Evolutionary conservation across 371 early-diverging fungal species (phyloP).

Genomic region (Entomophthora muscae): DNA sequence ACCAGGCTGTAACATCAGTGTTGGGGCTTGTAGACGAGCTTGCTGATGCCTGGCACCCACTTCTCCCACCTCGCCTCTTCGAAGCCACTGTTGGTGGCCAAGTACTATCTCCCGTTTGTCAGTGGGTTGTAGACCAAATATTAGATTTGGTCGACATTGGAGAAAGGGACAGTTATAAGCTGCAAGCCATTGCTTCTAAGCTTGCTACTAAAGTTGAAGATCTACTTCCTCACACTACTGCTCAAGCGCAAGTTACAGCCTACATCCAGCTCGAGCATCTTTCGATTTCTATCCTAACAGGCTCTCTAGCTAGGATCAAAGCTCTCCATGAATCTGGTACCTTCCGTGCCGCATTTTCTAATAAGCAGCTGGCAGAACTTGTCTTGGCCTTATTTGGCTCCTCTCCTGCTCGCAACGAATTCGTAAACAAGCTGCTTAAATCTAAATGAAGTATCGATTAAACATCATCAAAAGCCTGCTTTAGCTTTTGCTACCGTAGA

Average conservation of each 20-base stretch:
- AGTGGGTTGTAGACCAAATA: not conserved
- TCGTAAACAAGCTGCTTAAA: not conserved
- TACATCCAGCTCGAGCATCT: not conserved
- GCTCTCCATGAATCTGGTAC: not conserved
- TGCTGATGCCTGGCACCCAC: not conserved
- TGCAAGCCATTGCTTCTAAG: not conserved
- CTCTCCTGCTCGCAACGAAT: not conserved
- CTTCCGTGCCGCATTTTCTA: not conserved
- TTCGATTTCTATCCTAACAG: not conserved
- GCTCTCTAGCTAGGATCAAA: not conserved
- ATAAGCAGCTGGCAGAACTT: not conserved
- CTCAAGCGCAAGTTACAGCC: not conserved
- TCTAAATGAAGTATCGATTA: not conserved
- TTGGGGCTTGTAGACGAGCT: not conserved
- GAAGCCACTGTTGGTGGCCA: not conserved
- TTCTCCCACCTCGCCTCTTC: not conserved
- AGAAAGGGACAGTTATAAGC: not conserved
- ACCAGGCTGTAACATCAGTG: not conserved
- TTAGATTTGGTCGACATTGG: constrained; percentile 5
- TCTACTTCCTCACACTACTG: not conserved
- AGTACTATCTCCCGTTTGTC: not conserved
- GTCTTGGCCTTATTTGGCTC: not conserved
- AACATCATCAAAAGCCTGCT: not conserved
- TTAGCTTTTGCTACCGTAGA: not conserved
- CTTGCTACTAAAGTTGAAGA: not conserved